phyloP scores from a whole-genome alignment of 2,329 filamentous ascomycete genomes.

The Epichloe brachyelytri region DNA sequence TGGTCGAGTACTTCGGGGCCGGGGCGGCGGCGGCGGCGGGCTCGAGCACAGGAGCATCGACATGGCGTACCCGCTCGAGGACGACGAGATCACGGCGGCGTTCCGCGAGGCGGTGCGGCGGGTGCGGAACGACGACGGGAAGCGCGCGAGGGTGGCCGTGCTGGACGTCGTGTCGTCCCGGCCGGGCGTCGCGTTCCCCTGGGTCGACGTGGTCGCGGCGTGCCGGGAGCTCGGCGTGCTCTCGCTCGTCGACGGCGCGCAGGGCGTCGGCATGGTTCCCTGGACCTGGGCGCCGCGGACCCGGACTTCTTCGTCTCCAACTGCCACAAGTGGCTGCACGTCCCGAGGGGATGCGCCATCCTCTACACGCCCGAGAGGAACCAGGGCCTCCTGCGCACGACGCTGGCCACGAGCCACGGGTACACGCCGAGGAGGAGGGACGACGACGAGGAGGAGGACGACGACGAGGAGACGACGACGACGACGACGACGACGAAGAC shows the following conservation, averaged over 20 bases:
- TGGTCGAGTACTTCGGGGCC: constrained; percentile 50
- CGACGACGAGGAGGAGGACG: background rate
- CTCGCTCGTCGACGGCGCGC: constrained; percentile 72
- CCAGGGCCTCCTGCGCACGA: constrained; percentile 60
- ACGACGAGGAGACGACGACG: background rate
- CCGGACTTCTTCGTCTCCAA: constrained; percentile 84
- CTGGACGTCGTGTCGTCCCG: constrained; percentile 73
- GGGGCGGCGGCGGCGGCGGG: constrained; percentile 6
- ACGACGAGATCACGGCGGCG: constrained; percentile 47
- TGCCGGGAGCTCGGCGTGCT: constrained; percentile 57
- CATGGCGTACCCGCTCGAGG: constrained; percentile 56
- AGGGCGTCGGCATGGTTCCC: constrained; percentile 66
- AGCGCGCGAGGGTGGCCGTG: constrained; percentile 48
- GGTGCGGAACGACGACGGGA: constrained; percentile 38
- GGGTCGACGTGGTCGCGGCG: constrained; percentile 48
- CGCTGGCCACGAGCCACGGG: constrained; percentile 70
- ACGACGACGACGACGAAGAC: too few relatives aligned
- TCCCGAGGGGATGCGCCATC: constrained; percentile 67
- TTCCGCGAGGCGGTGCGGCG: constrained; percentile 48
- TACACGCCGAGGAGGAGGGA: constrained; percentile 39
- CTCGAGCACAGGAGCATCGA: constrained; percentile 40
- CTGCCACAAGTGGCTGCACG: constrained; percentile 82
- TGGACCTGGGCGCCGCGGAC: constrained; percentile 54
- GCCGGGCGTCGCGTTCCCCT: constrained; percentile 71
- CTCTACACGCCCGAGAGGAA: constrained; percentile 68